Base-by-base conservation (phyloP, 768 basidiomycete genomes). In the Cyathus striatus region DNA sequence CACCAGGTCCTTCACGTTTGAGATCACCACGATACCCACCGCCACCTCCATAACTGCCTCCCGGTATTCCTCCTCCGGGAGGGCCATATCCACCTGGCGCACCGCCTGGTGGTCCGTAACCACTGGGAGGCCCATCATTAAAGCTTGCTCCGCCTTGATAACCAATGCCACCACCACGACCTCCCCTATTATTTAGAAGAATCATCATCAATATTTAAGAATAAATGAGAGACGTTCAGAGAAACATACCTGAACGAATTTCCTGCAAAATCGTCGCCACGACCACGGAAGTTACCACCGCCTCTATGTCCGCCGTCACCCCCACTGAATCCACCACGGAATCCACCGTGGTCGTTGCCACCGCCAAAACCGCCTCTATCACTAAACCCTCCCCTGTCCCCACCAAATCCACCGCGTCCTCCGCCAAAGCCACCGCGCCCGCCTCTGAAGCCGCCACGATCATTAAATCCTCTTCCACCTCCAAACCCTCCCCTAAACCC, bases 1-100 rank as follows among this genome's bases (percentile, higher is more conserved):
- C 83, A 68, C 83, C 81, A 41, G 83, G 75, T 52, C 76, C 79
- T 58, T 83, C 82, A 50, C 87, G 79, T 65, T 89, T 89, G 69
- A 87, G 81, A 58, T 84, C 84, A 26, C 76, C 76, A 48, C 82
- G 79, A 62, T 75, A 79, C 42, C 79, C 79, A 54, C 78, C 77
- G 42, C 75, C 76, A 23, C 69, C 68, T 49, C 64, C 62, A 43
- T 35, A 43, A 7, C 68, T 69, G 17, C 60, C 69, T 17, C 60
- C 74, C 34, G 58, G 57, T 43, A 63, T 57, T 48, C 66, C 67
- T 38, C 67, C 68, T 37, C 33, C 42, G 58, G 66, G 68, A 49
- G 73, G 74, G n/a, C 57, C 76, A 54, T 64, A 78, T 37, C 80
- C 81, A 53, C 75, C 73, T 47, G 74, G 63, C 47, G 64, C 65